A percentile compares a stretch with the other conserved stretches of the same genome.
Evolutionary conservation across 1,284 basidiomycete species (phyloP).

Genomic region (Apiotrichum sp.): DNA sequence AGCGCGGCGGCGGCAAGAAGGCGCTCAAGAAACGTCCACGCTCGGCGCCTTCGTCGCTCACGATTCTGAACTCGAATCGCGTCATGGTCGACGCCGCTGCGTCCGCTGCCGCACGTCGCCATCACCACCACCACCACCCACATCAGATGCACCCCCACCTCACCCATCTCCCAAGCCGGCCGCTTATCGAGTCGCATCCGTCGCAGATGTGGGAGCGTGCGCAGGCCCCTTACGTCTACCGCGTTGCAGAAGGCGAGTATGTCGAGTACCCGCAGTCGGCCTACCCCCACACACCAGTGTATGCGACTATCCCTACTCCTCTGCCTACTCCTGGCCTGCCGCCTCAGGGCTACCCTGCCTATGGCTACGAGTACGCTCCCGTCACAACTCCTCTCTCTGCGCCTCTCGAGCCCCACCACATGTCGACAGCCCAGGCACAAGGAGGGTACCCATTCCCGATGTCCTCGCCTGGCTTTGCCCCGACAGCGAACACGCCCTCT

Average conservation of each 20-base stretch:
- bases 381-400: neutral
- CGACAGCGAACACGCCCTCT: neutral
- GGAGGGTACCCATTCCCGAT: neutral
- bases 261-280: neutral
- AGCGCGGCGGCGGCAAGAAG: slow-evolving; percentile 15
- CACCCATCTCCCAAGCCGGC: neutral
- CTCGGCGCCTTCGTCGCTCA: slow-evolving; percentile 1
- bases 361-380: slow-evolving; percentile 1
- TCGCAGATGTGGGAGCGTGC: neutral
- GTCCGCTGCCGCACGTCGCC: neutral
- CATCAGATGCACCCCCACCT: neutral
- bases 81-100: slow-evolving; percentile 7
- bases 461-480: neutral
- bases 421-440: neutral
- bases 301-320: neutral
- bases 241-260: neutral
- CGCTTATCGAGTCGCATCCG: neutral
- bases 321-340: neutral
- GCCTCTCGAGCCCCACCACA: neutral
- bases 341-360: neutral
- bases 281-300: neutral
- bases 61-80: slow-evolving; percentile 3
- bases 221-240: neutral
- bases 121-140: slow-evolving; percentile 5
- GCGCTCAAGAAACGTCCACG: slow-evolving; percentile 4